A percentile compares a stretch with the other conserved stretches of the same genome.
These are phyloP conservation scores for Fistulinella prunicolor DNA, from an alignment of 768 basidiomycete genomes.

Conservation along the genomic window DNA sequence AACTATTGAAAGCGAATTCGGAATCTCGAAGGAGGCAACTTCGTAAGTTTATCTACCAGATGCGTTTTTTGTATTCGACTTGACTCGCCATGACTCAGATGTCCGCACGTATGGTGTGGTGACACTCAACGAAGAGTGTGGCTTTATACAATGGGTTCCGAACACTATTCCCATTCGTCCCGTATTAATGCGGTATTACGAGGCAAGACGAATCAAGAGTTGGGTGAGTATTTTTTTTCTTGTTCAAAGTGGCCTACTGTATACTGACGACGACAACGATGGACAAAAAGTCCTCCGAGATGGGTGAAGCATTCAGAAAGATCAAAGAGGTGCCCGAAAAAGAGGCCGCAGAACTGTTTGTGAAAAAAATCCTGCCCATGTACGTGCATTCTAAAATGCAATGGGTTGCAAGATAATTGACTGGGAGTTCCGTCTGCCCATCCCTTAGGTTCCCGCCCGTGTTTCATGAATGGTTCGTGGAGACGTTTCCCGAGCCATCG, in stretches of 20 bases:
- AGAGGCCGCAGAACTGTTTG: constrained; percentile 52
- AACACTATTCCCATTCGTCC: constrained; percentile 83
- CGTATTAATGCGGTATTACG: constrained; percentile 69
- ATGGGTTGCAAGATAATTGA: too few relatives aligned
- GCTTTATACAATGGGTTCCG: constrained; percentile 98
- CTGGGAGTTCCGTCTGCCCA: too few relatives aligned
- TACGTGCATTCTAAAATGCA: too few relatives aligned
- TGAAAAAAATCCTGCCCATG: constrained; percentile 53
- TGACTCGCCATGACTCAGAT: constrained; percentile 36
- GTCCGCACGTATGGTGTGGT: constrained; percentile 99
- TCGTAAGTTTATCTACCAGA: constrained; percentile 48
- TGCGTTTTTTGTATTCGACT: too few relatives aligned
- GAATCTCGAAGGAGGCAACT: constrained; percentile 89
- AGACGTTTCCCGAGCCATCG: constrained; percentile 94
- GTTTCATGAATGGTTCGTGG: constrained; percentile 96
- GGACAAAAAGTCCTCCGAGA: constrained; percentile 39
- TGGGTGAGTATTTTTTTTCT: constrained; percentile 42
- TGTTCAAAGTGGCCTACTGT: not conserved
- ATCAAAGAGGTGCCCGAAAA: constrained; percentile 51
- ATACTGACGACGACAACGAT: not conserved
- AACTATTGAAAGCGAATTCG: constrained; percentile 88
- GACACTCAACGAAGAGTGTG: constrained; percentile 95
- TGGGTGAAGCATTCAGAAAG: constrained; percentile 45
- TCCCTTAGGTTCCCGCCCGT: constrained; percentile 70
- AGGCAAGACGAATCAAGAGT: constrained; percentile 40